Evolutionary conservation across 2,329 filamentous ascomycete species (phyloP).

Genomic region (Kalmusia sp.): DNA sequence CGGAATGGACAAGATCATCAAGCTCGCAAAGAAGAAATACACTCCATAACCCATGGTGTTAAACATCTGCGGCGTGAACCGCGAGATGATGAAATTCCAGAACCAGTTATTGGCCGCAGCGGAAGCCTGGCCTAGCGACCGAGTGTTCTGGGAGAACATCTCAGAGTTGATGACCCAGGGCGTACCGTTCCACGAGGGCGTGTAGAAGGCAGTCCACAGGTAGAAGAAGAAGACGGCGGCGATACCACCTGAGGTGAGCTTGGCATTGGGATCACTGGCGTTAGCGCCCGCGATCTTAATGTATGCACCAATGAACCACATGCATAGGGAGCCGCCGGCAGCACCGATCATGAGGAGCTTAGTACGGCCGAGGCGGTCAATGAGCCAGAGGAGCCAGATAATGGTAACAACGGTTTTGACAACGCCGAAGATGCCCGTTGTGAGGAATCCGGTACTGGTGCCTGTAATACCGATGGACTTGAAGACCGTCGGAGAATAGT

Average conservation of each 20-base stretch:
- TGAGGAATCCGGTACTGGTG: constrained; percentile 66
- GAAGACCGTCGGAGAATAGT: constrained; percentile 77
- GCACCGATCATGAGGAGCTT: constrained; percentile 72
- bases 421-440: constrained; percentile 78
- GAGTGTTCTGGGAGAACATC: constrained; percentile 75
- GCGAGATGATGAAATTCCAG: constrained; percentile 72
- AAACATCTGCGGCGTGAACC: constrained; percentile 72
- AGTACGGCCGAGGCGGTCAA: constrained; percentile 69
- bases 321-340: constrained; percentile 66
- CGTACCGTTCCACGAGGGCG: constrained; percentile 73
- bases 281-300: constrained; percentile 60
- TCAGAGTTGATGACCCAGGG: constrained; percentile 78
- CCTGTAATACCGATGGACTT: constrained; percentile 67
- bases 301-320: constrained; percentile 70
- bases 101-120: constrained; percentile 77
- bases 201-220: constrained; percentile 76
- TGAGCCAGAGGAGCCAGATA: constrained; percentile 72
- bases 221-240: constrained; percentile 76
- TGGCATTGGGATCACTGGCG: constrained; percentile 30
- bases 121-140: constrained; percentile 71
- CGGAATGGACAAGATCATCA: constrained; percentile 53
- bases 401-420: constrained; percentile 75
- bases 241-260: constrained; percentile 59
- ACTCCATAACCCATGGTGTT: constrained; percentile 52
- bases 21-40: constrained; percentile 57